A percentile compares a stretch with the other conserved stretches of the same genome.
phyloP scores from a whole-genome alignment of 352 stramenopile genomes.

The Phytophthora crassamura region DNA sequence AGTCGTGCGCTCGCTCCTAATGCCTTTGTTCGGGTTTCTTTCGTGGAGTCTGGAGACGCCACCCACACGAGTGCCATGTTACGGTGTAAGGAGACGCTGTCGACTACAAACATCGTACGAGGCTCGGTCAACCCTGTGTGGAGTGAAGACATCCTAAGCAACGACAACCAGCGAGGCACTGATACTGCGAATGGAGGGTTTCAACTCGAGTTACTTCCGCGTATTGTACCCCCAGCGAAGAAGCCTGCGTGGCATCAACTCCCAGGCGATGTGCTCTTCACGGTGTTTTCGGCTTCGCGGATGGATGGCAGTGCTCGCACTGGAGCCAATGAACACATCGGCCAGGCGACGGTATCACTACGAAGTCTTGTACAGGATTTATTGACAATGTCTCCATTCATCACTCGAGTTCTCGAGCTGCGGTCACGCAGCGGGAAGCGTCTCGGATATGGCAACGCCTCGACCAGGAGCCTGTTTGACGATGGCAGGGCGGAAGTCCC shows the following conservation, averaged over 20 bases:
- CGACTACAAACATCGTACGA: slow-evolving; percentile 38
- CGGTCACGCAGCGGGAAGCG: slow-evolving; percentile 46
- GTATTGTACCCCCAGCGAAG: slow-evolving; percentile 18
- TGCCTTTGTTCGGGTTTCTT: slow-evolving; percentile 60
- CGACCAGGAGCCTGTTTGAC: slow-evolving; percentile 26
- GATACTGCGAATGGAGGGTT: slow-evolving; percentile 33
- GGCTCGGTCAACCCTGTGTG: slow-evolving; percentile 50
- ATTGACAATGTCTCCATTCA: slow-evolving; percentile 31
- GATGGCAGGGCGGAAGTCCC: slow-evolving; percentile 17
- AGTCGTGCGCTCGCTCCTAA: slow-evolving; percentile 27
- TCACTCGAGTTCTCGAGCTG: slow-evolving; percentile 42
- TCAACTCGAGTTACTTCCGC: slow-evolving; percentile 56
- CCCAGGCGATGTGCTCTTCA: slow-evolving; percentile 68
- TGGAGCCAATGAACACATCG: slow-evolving; percentile 55
- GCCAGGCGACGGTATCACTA: slow-evolving; percentile 57
- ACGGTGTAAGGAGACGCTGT: slow-evolving; percentile 65
- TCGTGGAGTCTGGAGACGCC: slow-evolving; percentile 47
- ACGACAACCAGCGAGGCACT: slow-evolving; percentile 6
- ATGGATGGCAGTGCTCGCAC: slow-evolving; percentile 9
- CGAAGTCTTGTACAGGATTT: slow-evolving; percentile 43
- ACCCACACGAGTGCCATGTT: slow-evolving; percentile 55
- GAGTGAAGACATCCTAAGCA: slow-evolving; percentile 36
- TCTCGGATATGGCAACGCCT: slow-evolving; percentile 25
- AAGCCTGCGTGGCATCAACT: slow-evolving; percentile 56
- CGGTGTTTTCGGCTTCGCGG: slow-evolving; percentile 47